phyloP scores from a whole-genome alignment of 176 grass and related monocot species.

The Phoenix dactylifera region DNA sequence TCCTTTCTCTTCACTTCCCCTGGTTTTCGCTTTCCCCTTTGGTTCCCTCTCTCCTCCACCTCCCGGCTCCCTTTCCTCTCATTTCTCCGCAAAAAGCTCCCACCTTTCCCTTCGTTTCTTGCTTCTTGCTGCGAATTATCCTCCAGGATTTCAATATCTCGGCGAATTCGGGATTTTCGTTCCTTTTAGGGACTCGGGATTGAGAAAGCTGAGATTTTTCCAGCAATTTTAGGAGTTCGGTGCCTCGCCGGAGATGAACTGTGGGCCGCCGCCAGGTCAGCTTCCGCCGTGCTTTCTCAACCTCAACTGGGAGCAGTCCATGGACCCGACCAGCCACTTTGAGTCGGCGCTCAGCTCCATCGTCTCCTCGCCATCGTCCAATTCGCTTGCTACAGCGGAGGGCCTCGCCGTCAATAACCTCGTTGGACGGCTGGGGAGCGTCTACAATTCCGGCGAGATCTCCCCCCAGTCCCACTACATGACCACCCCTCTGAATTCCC shows the following conservation, averaged over 20 bases:
- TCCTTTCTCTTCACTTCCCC: slow-evolving; percentile 28
- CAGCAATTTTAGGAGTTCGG: not conserved
- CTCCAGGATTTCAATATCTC: slow-evolving; percentile 2
- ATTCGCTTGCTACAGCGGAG: slow-evolving; percentile 32
- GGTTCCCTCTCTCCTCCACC: slow-evolving; percentile 29
- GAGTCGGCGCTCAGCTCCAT: slow-evolving; percentile 14
- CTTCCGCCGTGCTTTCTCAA: slow-evolving; percentile 64
- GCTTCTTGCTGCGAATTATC: slow-evolving; percentile 7
- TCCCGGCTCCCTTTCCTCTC: slow-evolving; percentile 22
- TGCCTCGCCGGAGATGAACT: slow-evolving; percentile 55
- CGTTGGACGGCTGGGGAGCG: not conserved
- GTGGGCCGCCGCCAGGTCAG: slow-evolving; percentile 37
- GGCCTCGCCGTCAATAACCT: slow-evolving; percentile 33
- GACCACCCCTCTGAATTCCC: slow-evolving; percentile 45
- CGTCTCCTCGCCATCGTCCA: slow-evolving; percentile 53
- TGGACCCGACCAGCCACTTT: slow-evolving; percentile 34
- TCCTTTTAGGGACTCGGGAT: not conserved
- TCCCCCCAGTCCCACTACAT: slow-evolving; percentile 47
- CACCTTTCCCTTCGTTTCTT: slow-evolving; percentile 6
- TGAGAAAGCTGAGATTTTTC: not conserved
- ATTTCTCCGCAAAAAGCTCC: slow-evolving; percentile 8
- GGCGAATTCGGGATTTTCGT: slow-evolving; percentile 25
- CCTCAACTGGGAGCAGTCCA: slow-evolving; percentile 85
- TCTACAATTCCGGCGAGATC: slow-evolving; percentile 25
- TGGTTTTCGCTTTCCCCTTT: slow-evolving; percentile 34